These are phyloP conservation scores for Acanthamoeba rhysodes DNA, from an alignment of 208 protist genomes.

Conservation along the genomic window DNA sequence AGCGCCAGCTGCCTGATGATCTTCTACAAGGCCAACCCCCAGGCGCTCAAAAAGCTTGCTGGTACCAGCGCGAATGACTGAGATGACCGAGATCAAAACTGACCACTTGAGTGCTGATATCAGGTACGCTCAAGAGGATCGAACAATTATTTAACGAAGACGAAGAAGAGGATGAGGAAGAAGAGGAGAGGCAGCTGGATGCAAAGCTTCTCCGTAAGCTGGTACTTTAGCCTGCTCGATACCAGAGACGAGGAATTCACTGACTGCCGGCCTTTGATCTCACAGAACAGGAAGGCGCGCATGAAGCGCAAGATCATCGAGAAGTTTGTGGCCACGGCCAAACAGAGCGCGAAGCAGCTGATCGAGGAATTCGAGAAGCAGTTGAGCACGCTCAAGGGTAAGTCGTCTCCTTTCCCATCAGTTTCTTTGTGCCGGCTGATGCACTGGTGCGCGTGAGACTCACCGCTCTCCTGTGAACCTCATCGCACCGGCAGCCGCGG, in stretches of 20 bases:
- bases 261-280: not conserved
- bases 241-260: not conserved
- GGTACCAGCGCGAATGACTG: not conserved
- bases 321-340: slow-evolving; percentile 6
- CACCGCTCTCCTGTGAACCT: too few relatives aligned
- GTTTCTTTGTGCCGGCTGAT: too few relatives aligned
- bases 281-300: slow-evolving; percentile 31
- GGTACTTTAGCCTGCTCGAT: not conserved
- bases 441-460: too few relatives aligned
- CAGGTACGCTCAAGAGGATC: not conserved
- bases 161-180: not conserved
- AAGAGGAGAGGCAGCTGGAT: slow-evolving; percentile 8
- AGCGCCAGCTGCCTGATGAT: slow-evolving; percentile 44
- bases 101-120: too few relatives aligned
- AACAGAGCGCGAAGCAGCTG: slow-evolving; percentile 9
- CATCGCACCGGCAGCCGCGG: too few relatives aligned
- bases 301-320: slow-evolving; percentile 55
- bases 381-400: not conserved
- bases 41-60: not conserved
- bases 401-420: not conserved
- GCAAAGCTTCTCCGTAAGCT: slow-evolving; percentile 10
- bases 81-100: too few relatives aligned
- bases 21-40: slow-evolving; percentile 35
- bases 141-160: slow-evolving; percentile 22
- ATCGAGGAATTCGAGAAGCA: not conserved